Evolutionary conservation across 495 filamentous ascomycete species (phyloP).

Genomic region (Penicillium antarcticum): DNA sequence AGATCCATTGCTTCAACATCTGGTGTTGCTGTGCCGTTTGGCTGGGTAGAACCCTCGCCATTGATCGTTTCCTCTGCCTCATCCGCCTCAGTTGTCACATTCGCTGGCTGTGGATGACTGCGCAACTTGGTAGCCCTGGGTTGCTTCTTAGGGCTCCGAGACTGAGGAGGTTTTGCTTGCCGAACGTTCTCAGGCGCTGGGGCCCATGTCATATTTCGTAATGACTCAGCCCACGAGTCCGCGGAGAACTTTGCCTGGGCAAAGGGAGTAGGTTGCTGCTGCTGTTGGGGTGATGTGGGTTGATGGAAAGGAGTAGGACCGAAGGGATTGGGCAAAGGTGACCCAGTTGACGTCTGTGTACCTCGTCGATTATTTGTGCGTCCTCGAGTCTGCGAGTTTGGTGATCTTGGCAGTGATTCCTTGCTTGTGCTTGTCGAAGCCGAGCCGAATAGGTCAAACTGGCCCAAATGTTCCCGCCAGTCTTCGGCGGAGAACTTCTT

Average conservation of each 20-base stretch:
- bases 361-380: conserved; percentile 20
- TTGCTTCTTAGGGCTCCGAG: conserved; percentile 37
- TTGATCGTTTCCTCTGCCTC: conserved; percentile 34
- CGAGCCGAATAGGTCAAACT: conserved; percentile 49
- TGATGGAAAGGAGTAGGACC: neutral
- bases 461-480: conserved; percentile 54
- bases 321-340: conserved; percentile 15
- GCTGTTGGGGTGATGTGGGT: conserved; percentile 1
- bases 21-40: conserved; percentile 5
- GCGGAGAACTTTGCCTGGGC: conserved; percentile 54
- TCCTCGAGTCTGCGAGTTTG: conserved; percentile 32
- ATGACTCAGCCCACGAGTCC: conserved; percentile 63
- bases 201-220: conserved; percentile 55
- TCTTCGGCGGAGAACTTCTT: conserved; percentile 64
- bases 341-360: conserved; percentile 12
- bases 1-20: conserved; percentile 49
- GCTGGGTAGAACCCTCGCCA: conserved; percentile 9
- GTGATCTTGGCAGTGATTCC: conserved; percentile 30
- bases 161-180: conserved; percentile 25
- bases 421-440: conserved; percentile 25
- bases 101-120: conserved; percentile 31
- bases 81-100: conserved; percentile 42
- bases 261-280: conserved; percentile 31
- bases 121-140: conserved; percentile 25
- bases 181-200: conserved; percentile 33